Conservation (phyloP, 371 early-diverging fungal species). For the Globomyces sp. region DNA sequence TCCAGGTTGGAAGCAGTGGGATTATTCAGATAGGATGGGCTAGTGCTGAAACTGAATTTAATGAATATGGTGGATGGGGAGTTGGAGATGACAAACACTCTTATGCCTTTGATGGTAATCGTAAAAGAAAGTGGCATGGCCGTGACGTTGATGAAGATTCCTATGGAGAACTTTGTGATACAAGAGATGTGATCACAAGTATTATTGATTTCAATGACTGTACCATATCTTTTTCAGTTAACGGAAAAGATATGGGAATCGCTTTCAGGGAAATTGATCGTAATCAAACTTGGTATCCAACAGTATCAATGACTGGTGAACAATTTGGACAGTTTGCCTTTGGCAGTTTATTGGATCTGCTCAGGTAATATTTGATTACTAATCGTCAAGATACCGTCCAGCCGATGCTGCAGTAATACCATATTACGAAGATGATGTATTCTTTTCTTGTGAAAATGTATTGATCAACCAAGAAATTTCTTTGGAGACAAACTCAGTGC, state of each 20-base stretch:
- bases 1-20: slow-evolving; percentile 55
- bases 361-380: slow-evolving; percentile 24
- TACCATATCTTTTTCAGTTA: slow-evolving; percentile 56
- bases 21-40: slow-evolving; percentile 78
- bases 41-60: slow-evolving; percentile 46
- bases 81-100: slow-evolving; percentile 67
- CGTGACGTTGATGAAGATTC: slow-evolving; percentile 24
- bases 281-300: slow-evolving; percentile 54
- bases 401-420: not conserved
- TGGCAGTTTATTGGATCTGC: slow-evolving; percentile 31
- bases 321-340: slow-evolving; percentile 42
- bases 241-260: slow-evolving; percentile 64
- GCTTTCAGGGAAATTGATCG: slow-evolving; percentile 58
- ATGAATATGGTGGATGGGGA: slow-evolving; percentile 70
- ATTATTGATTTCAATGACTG: slow-evolving; percentile 60
- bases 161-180: slow-evolving; percentile 63
- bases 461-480: not conserved
- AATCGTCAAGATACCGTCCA: slow-evolving; percentile 3
- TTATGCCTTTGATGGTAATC: slow-evolving; percentile 69
- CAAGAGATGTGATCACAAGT: slow-evolving; percentile 60
- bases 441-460: not conserved
- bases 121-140: slow-evolving; percentile 72
- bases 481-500: too few species aligned
- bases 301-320: slow-evolving; percentile 41
- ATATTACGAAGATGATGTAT: not conserved